Evolutionary conservation across 768 basidiomycete species (phyloP), one percentile per base, ranked within the genome.

Genomic region (Gloeophyllum trabeum): DNA sequence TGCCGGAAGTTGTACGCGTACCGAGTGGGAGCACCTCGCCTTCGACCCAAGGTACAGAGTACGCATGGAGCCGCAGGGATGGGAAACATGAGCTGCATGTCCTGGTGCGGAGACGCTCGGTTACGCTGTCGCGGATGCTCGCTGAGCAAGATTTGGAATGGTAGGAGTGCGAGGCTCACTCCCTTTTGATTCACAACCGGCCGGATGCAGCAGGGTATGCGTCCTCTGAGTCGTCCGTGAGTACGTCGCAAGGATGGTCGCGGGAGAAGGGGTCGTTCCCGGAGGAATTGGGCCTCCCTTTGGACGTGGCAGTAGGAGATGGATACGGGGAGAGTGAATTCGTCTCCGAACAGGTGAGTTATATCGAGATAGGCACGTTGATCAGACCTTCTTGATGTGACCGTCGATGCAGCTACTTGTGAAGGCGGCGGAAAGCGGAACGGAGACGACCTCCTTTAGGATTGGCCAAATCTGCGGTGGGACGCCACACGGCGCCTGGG

Each of bases 241-340:
- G 56, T 12, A 60, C 56, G 12, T 55, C 55, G 0, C 50, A 54
- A 21, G 46, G 39, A 1, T 53, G 51, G 51, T 40, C 51, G 61
- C 56, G 50, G 65, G 14, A 48, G 68, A n/a, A n/a, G n/a, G n/a
- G 6, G 53, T 51, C 1, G n/a, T n/a, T 64, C 57, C 24, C 43
- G n/a, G 4, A 49, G 46, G 35, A 63, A 59, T 21, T 16, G 28
- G 10, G 7, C n/a, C n/a, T n/a, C 28, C 10, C 28, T 7, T 16
- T 16, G 7, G 10, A 30, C 7, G 7, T 7, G 10, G 28, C 28
- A 30, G 28, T 30, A 30, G 28, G 28, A 16, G 16, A 7, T 16
- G 28, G 28, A 16, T 30, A 30, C 28, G 28, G 28, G 10, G 28
- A 30, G 28, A 30, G 28, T 16, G 16, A 30, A 16, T 16, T 7